Percentiles rank a stretch among this genome's conserved stretches.
These are phyloP conservation scores for Heimioporus sp. DNA, from an alignment of 768 basidiomycete species.

Conservation along the genomic window DNA sequence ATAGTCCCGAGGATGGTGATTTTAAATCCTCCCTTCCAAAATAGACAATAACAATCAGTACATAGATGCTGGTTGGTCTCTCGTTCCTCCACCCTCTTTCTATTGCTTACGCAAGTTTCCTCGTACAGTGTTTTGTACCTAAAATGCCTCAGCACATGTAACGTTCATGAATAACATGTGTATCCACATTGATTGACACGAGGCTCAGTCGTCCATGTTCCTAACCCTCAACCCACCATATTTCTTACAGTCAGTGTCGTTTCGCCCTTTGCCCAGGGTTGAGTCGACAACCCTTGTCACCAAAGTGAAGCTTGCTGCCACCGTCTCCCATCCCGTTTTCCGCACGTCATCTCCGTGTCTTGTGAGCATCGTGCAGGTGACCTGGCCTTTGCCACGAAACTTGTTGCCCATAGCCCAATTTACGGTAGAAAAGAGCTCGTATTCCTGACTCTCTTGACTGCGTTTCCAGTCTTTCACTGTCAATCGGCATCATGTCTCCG, in stretches of 20 bases:
- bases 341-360: constrained; percentile 11
- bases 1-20: background rate
- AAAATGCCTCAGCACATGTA: background rate
- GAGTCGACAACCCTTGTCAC: constrained; percentile 2
- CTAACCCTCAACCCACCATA: constrained; percentile 29
- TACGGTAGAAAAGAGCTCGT: constrained; percentile 28
- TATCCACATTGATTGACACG: constrained; percentile 8
- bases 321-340: constrained; percentile 4
- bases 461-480: constrained; percentile 7
- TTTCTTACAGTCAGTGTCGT: constrained; percentile 8
- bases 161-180: background rate
- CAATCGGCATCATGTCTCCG: constrained; percentile 24
- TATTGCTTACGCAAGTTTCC: constrained; percentile 4
- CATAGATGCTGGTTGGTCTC: constrained; percentile 6
- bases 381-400: constrained; percentile 10
- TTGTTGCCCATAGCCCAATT: constrained; percentile 32
- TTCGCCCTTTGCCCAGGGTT: constrained; percentile 33
- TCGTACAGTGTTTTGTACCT: background rate
- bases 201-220: constrained; percentile 8
- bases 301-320: constrained; percentile 3
- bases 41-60: background rate
- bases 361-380: constrained; percentile 14
- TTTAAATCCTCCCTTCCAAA: background rate
- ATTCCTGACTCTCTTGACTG: background rate
- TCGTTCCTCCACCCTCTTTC: background rate